These are phyloP conservation scores for Colletotrichum orchidophilum DNA, from an alignment of 2,329 filamentous ascomycete species.

Conservation along the genomic window DNA sequence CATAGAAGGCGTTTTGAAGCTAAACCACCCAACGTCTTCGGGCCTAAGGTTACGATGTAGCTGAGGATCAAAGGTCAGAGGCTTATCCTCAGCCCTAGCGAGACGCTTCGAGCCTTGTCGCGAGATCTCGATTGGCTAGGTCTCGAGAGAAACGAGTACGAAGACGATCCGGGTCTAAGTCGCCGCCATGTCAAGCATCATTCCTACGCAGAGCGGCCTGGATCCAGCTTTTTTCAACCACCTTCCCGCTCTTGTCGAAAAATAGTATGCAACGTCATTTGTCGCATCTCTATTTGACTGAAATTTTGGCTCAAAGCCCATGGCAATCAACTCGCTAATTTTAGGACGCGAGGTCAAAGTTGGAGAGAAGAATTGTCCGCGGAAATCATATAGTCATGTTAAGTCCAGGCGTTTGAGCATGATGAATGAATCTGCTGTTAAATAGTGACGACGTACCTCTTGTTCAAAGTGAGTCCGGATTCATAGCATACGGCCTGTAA, in stretches of 20 bases:
- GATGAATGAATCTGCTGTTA: not conserved
- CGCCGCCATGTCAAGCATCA: not conserved
- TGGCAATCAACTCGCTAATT: not conserved
- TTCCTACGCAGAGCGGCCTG: not conserved
- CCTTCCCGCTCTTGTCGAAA: not conserved
- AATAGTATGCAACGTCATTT: not conserved
- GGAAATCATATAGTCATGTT: not conserved
- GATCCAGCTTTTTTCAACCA: not conserved
- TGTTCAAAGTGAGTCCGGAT: not conserved
- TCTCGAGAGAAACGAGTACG: not conserved
- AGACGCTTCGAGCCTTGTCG: not conserved
- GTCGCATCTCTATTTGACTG: too few relatives aligned
- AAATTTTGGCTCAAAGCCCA: not conserved
- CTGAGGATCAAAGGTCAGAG: not conserved
- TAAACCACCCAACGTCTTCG: not conserved
- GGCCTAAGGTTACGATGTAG: not conserved
- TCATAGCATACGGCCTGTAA: not conserved
- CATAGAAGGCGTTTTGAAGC: not conserved
- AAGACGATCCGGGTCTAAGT: not conserved
- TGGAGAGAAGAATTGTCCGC: not conserved
- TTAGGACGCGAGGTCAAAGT: not conserved
- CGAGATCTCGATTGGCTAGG: not conserved
- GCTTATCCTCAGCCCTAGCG: not conserved
- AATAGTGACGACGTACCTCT: not conserved
- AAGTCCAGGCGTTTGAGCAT: not conserved